Evolutionary conservation across 768 basidiomycete species (phyloP).

Genomic region (Mycena amicta): DNA sequence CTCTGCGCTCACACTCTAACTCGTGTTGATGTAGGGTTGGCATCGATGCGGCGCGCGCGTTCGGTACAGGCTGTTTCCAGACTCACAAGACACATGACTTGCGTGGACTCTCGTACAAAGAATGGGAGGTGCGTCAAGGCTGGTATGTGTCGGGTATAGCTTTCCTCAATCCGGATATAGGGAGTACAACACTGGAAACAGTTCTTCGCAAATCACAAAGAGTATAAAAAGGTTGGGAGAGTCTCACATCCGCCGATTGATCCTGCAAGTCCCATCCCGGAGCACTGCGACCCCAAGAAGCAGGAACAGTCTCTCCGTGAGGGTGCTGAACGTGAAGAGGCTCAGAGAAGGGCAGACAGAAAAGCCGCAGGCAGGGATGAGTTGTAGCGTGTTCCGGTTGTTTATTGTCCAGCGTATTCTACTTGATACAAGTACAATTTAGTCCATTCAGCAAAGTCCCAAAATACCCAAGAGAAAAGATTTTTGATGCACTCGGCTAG

Average conservation of each 20-base stretch:
- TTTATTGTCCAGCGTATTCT: background rate
- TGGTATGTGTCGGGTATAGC: slow-evolving; percentile 1
- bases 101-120: slow-evolving; percentile 73
- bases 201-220: slow-evolving; percentile 82
- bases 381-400: slow-evolving; percentile 45
- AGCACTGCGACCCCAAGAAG: slow-evolving; percentile 73
- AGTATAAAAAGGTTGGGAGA: slow-evolving; percentile 76
- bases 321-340: slow-evolving; percentile 21
- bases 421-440: background rate
- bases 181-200: slow-evolving; percentile 85
- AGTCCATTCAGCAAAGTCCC: background rate
- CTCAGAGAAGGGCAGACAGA: slow-evolving; percentile 22
- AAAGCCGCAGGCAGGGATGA: slow-evolving; percentile 28
- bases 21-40: slow-evolving; percentile 75
- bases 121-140: slow-evolving; percentile 60
- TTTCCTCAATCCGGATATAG: slow-evolving; percentile 38
- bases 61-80: slow-evolving; percentile 91
- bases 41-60: slow-evolving; percentile 87
- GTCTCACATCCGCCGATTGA: slow-evolving; percentile 80
- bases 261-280: slow-evolving; percentile 71
- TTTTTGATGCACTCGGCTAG: background rate
- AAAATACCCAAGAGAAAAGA: background rate
- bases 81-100: slow-evolving; percentile 90
- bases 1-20: no score
- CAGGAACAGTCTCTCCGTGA: slow-evolving; percentile 36